Evolutionary conservation across 768 basidiomycete genomes (phyloP).

Genomic region (Baorangia bicolor): DNA sequence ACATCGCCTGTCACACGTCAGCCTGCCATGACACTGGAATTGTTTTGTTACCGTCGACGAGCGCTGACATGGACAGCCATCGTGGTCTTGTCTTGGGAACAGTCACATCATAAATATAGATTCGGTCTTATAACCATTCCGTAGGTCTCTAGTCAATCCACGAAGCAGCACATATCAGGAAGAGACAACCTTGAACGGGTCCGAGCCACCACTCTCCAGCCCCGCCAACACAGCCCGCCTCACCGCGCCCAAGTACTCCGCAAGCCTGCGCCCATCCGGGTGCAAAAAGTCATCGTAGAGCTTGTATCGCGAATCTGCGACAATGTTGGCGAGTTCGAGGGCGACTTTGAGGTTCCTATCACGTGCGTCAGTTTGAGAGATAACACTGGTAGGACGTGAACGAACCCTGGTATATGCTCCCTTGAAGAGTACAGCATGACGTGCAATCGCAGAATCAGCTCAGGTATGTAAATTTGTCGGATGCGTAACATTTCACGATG

Average conservation of each 20-base stretch:
- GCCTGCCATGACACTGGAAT: neutral
- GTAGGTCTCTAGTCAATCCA: neutral
- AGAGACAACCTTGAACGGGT: constrained; percentile 58
- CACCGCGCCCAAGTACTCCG: constrained; percentile 74
- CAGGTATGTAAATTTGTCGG: constrained; percentile 85
- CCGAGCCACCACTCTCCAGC: constrained; percentile 72
- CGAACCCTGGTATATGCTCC: constrained; percentile 63
- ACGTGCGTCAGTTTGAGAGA: neutral
- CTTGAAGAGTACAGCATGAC: constrained; percentile 65
- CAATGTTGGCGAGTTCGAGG: constrained; percentile 74
- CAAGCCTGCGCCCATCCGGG: constrained; percentile 57
- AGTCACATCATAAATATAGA: neutral
- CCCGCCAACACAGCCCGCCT: constrained; percentile 69
- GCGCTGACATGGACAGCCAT: neutral
- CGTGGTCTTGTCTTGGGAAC: neutral
- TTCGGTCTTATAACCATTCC: neutral
- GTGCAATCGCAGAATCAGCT: constrained; percentile 85
- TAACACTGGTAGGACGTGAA: constrained; percentile 7
- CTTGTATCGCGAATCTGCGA: constrained; percentile 85
- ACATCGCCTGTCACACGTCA: constrained; percentile 5
- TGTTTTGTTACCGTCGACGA: neutral
- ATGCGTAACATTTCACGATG: constrained; percentile 73
- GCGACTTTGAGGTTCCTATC: constrained; percentile 73
- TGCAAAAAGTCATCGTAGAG: constrained; percentile 81
- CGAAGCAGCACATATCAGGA: constrained; percentile 14